phyloP scores from a whole-genome alignment of 805 yeast species.

The Suhomyces faveliae region DNA sequence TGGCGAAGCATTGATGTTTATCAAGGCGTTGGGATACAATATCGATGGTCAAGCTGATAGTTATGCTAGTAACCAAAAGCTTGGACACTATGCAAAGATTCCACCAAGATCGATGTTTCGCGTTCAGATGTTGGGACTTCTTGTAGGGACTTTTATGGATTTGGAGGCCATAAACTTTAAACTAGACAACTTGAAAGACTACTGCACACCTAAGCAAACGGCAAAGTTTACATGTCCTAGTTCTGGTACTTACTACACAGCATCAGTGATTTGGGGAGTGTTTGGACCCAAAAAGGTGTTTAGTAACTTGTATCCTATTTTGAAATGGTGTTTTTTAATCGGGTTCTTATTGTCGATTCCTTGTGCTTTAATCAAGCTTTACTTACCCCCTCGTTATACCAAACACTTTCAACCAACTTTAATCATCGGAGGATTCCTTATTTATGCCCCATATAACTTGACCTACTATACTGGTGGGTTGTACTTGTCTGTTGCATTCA shows the following conservation, averaged over 20 bases:
- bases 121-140: constrained; percentile 25
- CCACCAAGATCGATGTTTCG: constrained; percentile 23
- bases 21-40: constrained; percentile 25
- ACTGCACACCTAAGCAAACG: constrained; percentile 42
- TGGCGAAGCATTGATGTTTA: constrained; percentile 20
- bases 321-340: constrained; percentile 34
- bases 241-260: constrained; percentile 41
- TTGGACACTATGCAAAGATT: constrained; percentile 23
- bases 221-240: constrained; percentile 42
- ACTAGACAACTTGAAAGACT: constrained; percentile 29
- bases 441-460: constrained; percentile 33
- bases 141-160: constrained; percentile 23
- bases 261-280: constrained; percentile 64
- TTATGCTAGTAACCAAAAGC: constrained; percentile 37
- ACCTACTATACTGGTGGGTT: constrained; percentile 28
- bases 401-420: constrained; percentile 34
- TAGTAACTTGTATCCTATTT: constrained; percentile 30
- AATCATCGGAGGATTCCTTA: constrained; percentile 30
- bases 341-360: constrained; percentile 29
- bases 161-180: constrained; percentile 29
- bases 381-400: constrained; percentile 15
- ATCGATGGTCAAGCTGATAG: constrained; percentile 31
- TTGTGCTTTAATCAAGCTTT: constrained; percentile 14
- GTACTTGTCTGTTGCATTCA: constrained; percentile 23
- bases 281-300: constrained; percentile 37